Evolutionary conservation across 202 grass and related monocot genomes (phyloP), one percentile per base, ranked within the genome.

Genomic region (Setaria viridis): DNA sequence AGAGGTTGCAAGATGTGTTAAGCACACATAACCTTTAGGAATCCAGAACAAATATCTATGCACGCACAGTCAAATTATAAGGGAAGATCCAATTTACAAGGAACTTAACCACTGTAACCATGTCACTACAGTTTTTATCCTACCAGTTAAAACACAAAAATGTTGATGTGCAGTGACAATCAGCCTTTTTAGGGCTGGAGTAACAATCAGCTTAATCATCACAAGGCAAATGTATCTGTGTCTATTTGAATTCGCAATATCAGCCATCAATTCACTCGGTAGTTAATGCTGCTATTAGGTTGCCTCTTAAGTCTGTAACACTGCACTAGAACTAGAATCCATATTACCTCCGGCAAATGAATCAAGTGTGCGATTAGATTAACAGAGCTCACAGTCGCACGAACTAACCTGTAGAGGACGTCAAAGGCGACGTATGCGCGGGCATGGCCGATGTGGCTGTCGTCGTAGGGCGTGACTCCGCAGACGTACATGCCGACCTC

Each of bases 401-500:
- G 9, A 46, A 30, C 19, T 33, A 33, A 98, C 95, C 95, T 93
- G 83, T 88, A 98, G 50, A 98, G 89, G 62, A 95, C 87, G 46
- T 98, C 95, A 47, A 98, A 98, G 80, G 95, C 94, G 29, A 98
- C 93, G 56, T 98, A 98, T 63, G 88, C 95, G 42, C 95, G 86
- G 34, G 95, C 95, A 80, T 98, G 95, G 32, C 95, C 95, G 82
- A 98, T 92, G 83, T 98, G 95, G 81, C 95, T 95, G 93, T 93
- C 84, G 82, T 98, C 95, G 78, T 98, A 98, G 33, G 93, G 80
- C 56, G 95, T 98, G 78, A 98, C 89, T n/a, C 95, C 95, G 67
- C 95, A 98, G 15, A 98, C 95, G 87, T 98, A 98, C 95, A 98
- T 98, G 57, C 95, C 91, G 50, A 95, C 93, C 84, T 86, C 88